Evolutionary conservation across 2,329 filamentous ascomycete genomes (phyloP).

Genomic region (Hirsutella minnesotensis): DNA sequence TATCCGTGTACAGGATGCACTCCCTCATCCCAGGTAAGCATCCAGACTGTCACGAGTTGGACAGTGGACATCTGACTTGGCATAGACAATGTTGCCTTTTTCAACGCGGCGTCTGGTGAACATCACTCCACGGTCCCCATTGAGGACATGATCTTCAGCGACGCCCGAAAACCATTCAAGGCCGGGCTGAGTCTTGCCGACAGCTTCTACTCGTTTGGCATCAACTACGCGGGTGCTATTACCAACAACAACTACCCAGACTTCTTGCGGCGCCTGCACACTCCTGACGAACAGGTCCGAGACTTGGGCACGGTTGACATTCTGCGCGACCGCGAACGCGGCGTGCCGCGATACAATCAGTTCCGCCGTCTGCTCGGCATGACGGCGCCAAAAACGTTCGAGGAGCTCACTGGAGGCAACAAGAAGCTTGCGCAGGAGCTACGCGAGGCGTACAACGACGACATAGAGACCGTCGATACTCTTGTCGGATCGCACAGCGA

Average conservation of each 20-base stretch:
- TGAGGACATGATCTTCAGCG: not conserved
- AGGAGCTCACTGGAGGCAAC: conserved; percentile 15
- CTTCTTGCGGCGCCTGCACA: conserved; percentile 25
- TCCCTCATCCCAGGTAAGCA: not conserved
- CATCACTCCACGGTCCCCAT: not conserved
- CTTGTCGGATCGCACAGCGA: conserved; percentile 1
- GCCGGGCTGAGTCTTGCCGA: not conserved
- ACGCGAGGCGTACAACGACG: not conserved
- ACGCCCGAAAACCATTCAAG: not conserved
- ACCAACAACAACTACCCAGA: conserved; percentile 3
- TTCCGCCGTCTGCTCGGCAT: conserved; percentile 32
- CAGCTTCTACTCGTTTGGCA: conserved; percentile 2
- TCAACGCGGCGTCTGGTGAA: not conserved
- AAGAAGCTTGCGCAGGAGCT: conserved; percentile 16
- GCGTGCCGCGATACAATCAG: conserved; percentile 30
- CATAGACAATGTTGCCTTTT: conserved; percentile 1
- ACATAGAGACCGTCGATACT: not conserved
- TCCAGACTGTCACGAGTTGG: no score
- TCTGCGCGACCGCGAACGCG: conserved; percentile 32
- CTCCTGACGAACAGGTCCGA: conserved; percentile 26
- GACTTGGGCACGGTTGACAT: conserved; percentile 35
- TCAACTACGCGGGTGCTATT: conserved; percentile 2
- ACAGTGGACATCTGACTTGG: not conserved
- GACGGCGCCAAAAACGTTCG: conserved; percentile 21
- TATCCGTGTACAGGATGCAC: conserved; percentile 2